Conservation (phyloP, 352 stramenopile genomes). For the Phytophthora idaei region DNA sequence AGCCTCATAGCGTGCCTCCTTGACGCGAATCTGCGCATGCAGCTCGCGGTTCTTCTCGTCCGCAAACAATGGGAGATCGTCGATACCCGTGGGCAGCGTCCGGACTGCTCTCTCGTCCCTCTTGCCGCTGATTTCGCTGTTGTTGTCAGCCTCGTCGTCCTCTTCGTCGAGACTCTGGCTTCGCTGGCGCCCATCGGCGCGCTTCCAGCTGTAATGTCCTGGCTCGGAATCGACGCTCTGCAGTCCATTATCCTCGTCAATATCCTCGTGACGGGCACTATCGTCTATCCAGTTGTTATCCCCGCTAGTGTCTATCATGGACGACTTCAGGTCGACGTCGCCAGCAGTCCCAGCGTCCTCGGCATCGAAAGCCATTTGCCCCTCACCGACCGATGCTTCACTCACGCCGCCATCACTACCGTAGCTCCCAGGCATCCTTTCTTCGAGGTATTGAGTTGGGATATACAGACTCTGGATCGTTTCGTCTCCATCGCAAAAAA, state of each 20-base stretch:
- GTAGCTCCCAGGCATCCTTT: conserved; percentile 22
- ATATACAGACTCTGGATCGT: conserved; percentile 12
- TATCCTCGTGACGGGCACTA: conserved; percentile 21
- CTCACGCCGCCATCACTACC: conserved; percentile 6
- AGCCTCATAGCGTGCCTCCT: conserved; percentile 72
- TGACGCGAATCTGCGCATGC: conserved; percentile 79
- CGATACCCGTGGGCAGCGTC: conserved; percentile 74
- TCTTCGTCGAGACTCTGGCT: conserved; percentile 36
- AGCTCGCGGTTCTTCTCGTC: conserved; percentile 88
- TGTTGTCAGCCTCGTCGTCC: conserved; percentile 41
- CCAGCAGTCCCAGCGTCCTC: conserved; percentile 1
- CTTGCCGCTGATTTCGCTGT: conserved; percentile 31
- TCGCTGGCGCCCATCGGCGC: conserved; percentile 53
- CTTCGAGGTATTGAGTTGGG: not conserved
- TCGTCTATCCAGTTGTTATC: conserved; percentile 28
- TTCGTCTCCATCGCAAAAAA: conserved; percentile 13
- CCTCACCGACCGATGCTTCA: conserved; percentile 8
- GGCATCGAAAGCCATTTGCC: conserved; percentile 14
- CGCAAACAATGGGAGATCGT: conserved; percentile 90
- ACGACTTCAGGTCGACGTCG: conserved; percentile 24
- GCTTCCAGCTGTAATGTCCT: conserved; percentile 66
- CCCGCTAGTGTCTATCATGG: conserved; percentile 23
- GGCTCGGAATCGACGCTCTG: conserved; percentile 31
- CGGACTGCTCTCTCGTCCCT: conserved; percentile 27
- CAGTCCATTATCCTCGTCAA: conserved; percentile 14